Evolutionary conservation across 2,329 filamentous ascomycete genomes (phyloP), one percentile per base, ranked within the genome.

Genomic region (Zalaria sp.): DNA sequence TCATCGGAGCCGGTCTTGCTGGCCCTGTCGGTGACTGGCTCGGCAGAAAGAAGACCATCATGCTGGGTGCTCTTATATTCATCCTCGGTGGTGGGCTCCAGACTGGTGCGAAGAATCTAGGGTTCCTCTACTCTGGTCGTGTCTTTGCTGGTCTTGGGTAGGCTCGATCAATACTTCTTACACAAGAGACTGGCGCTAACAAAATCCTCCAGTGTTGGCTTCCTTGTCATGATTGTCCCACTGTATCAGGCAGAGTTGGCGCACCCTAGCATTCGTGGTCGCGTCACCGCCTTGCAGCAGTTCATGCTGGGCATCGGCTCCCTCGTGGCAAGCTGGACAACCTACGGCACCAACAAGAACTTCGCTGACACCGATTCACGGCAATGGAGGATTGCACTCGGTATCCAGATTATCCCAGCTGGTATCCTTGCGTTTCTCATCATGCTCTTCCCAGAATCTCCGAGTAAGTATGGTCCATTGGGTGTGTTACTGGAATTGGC

Each of bases 221-320:
- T 75, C 42, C 61, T 80, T 5, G 69, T 69, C 48, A 79, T 79
- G 75, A 75, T 79, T 46, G 65, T 81, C 32, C 77, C 83, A 2
- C 60, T 88, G 0, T 89, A 87, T 56, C 83, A 88, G 56, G 82
- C 81, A 25, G 84, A 91, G 54, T 70, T 89, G 25, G 78, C 80
- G 3, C 84, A 89, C 56, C 84, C 84, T 1, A 73, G 71, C 44
- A 89, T 89, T 52, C 75, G 84, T 57, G 84, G 83, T 8, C 68
- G 78, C 47, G 72, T 91, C 28, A 87, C 82, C 0, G 73, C 77
- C 27, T 66, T 89, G 3, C 83, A 88, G 57, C 83, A 88, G 52
- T 87, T 88, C 55, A 88, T 88, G 82, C 58, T 89, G 40, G 83
- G 83, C 1, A 73, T 89, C 27, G 84, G 84, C 43, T 67, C 81